A percentile compares a stretch with the other conserved stretches of the same genome.
Evolutionary conservation across 129 eudicot species (phyloP).

Genomic region (Centella asiatica): DNA sequence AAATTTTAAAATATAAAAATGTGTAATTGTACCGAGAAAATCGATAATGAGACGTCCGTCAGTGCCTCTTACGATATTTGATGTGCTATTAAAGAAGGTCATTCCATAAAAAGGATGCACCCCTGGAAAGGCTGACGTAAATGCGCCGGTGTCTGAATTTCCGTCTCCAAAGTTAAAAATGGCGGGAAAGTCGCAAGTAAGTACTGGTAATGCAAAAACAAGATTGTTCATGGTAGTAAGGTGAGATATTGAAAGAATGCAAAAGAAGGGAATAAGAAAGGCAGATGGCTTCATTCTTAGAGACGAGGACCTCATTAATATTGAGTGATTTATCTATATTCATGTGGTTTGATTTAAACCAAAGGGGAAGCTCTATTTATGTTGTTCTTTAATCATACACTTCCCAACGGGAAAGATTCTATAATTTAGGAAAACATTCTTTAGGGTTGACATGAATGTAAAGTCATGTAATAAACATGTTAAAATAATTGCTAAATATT

Average conservation of each 20-base stretch:
- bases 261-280: background rate
- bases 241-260: background rate
- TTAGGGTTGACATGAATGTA: no score
- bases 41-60: background rate
- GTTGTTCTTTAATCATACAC: no score
- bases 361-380: no score
- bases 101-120: background rate
- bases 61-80: background rate
- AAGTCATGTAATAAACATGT: no score
- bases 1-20: no score
- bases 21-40: background rate
- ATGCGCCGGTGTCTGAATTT: background rate
- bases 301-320: no score
- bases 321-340: no score
- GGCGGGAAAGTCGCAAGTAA: background rate
- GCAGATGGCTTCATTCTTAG: background rate
- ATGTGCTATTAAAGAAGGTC: background rate
- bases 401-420: no score
- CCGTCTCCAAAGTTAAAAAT: background rate
- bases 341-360: no score
- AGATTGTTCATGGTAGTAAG: background rate
- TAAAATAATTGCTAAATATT: no score
- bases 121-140: background rate
- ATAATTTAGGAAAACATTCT: no score
- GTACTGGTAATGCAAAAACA: background rate